Conservation (phyloP, 805 yeast species). For the Lipomyces lipofer region DNA sequence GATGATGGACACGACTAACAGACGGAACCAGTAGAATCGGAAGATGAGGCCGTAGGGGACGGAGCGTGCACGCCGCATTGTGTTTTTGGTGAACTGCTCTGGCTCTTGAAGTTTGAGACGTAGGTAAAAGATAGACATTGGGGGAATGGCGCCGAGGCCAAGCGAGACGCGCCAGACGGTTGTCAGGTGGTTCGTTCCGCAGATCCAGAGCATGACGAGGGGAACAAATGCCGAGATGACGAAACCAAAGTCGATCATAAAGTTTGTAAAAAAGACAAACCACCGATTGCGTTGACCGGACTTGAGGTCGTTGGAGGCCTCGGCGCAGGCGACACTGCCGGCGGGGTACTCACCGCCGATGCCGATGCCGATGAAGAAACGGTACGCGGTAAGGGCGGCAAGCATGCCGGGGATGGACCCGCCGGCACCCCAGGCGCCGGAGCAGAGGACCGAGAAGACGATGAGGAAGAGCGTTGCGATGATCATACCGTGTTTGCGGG, state of each 20-base stretch:
- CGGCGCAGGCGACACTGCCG: conserved; percentile 91
- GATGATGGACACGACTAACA: conserved; percentile 65
- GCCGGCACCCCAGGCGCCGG: conserved; percentile 84
- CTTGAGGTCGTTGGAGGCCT: conserved; percentile 76
- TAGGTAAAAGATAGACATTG: conserved; percentile 71
- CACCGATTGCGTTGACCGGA: conserved; percentile 86
- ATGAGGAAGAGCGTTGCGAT: conserved; percentile 73
- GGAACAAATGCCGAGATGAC: conserved; percentile 84
- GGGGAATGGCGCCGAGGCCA: conserved; percentile 89
- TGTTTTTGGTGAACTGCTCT: conserved; percentile 65
- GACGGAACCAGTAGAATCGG: conserved; percentile 83
- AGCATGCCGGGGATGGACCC: conserved; percentile 74
- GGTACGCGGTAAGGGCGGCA: conserved; percentile 76
- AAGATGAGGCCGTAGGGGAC: conserved; percentile 69
- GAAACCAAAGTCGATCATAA: conserved; percentile 84
- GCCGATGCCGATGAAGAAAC: conserved; percentile 87
- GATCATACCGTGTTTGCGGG: conserved; percentile 83
- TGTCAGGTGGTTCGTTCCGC: conserved; percentile 64
- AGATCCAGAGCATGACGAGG: conserved; percentile 81
- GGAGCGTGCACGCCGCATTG: conserved; percentile 57
- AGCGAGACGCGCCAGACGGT: conserved; percentile 91
- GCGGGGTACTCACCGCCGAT: conserved; percentile 96
- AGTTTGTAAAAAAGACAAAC: conserved; percentile 85
- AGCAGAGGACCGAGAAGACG: conserved; percentile 71
- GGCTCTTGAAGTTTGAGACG: conserved; percentile 77